Evolutionary conservation across 2,329 filamentous ascomycete genomes (phyloP), one percentile per base, ranked within the genome.

Genomic region (Talaromyces funiculosus): DNA sequence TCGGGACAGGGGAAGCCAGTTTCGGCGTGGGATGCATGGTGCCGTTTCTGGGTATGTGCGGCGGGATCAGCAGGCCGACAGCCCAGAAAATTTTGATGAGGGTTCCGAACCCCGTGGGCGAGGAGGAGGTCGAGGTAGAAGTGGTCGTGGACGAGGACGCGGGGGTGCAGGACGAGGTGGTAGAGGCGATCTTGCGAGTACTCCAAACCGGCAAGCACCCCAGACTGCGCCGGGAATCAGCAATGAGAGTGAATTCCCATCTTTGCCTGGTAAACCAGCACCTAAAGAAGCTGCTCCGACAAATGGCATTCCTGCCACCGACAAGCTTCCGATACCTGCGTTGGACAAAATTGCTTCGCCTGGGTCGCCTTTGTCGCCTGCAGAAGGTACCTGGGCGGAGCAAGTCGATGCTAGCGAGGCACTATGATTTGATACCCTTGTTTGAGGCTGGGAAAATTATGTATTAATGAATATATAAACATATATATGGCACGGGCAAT

Each of bases 11-110:
- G 73, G 78, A 20, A 61, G 60, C 38, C 75, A 78, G 24, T 80
- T 77, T 62, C 71, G 78, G 29, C 73, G 82, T 33, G 82, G 81
- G 9, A 80, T 81, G 64, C 75, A 83, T 64, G 82, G 82, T 8
- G 81, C 78, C 26, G 74, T 84, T 8, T 74, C 74, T 40, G 76
- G 73, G 18, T 65, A 69, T 31, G 60, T 63, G 5, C 67, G 73
- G 51, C 67, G 68, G 8, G 70, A 71, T 72, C 45, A 45, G 14
- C 51, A 20, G 20, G 16, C 7, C 35, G 68, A 68, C 24, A 67
- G 67, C 3, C 64, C 65, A 61, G 61, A 64, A 37, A 29, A 65
- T 31, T 64, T 66, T n/a, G 68, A 71, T 16, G 68, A 60, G n/a
- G 20, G 31, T 10, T 43, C 59, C 12, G 33, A 61, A 49, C 57